phyloP scores from a whole-genome alignment of 371 early-diverging fungal genomes.

The Mucor mucedo region DNA sequence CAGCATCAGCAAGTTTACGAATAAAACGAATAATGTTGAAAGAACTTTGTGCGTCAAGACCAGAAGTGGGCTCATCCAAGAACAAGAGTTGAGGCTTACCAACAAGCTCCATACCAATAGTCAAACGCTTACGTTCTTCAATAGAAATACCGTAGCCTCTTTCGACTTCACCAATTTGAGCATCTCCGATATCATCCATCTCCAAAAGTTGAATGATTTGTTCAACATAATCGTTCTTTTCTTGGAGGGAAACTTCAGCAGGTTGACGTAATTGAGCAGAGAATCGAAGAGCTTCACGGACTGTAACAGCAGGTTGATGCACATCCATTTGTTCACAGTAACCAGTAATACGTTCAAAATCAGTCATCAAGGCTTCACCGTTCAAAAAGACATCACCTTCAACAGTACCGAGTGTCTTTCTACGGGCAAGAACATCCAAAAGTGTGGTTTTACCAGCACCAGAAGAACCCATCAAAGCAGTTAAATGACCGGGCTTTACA shows the following conservation, averaged over 20 bases:
- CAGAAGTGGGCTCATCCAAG: constrained; percentile 85
- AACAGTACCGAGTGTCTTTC: constrained; percentile 78
- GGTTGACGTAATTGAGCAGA: constrained; percentile 70
- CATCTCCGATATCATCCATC: constrained; percentile 59
- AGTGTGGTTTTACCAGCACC: constrained; percentile 92
- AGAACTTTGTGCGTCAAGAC: constrained; percentile 68
- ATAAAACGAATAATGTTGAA: constrained; percentile 69
- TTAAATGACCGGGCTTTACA: constrained; percentile 69
- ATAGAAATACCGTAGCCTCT: constrained; percentile 53
- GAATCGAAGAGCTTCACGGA: constrained; percentile 70
- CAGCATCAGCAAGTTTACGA: constrained; percentile 60
- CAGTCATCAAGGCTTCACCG: constrained; percentile 47
- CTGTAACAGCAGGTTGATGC: constrained; percentile 64
- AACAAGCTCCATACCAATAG: constrained; percentile 76
- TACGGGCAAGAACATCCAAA: constrained; percentile 79
- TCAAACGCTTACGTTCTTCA: constrained; percentile 69
- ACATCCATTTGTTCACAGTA: constrained; percentile 87
- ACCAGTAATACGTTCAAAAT: constrained; percentile 77
- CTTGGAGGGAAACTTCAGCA: constrained; percentile 46
- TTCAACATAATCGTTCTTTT: constrained; percentile 65
- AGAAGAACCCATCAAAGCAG: constrained; percentile 83
- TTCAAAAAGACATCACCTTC: constrained; percentile 71
- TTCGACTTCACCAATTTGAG: constrained; percentile 53
- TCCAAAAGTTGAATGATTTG: constrained; percentile 63
- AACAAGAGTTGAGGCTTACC: constrained; percentile 73